Base-by-base conservation (phyloP, 1,284 basidiomycete genomes). In the Athelia sp. region DNA sequence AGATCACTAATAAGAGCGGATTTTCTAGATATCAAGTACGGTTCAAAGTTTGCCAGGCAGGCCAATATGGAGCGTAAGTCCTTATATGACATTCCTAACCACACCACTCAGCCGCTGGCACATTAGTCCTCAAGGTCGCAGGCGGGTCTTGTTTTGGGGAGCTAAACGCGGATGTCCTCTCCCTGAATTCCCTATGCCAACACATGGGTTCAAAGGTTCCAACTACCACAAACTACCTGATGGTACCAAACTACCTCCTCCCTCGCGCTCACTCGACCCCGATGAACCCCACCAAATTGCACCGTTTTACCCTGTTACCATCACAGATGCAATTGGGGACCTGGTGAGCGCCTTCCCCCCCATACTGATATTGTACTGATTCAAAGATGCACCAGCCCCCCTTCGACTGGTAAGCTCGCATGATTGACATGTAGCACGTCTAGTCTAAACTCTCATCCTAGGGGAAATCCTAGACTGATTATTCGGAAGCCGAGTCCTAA, bases 371-470 rank as follows among this genome's bases (percentile, higher is more conserved):
- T n/a, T 54, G 22, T 17, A 24, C 29, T 46, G 17, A 18, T 43
- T 17, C 35, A n/a, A 24, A 10, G 19, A 49, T 40, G 22, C 17
- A 48, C 3, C 50, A 86, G 82, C 78, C 78, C 31, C 65, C 61
- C 1, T 87, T 82, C 63, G 81, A 87, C 45, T 87, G 83, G 84
- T 82, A 51, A 49, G n/a, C n/a, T n/a, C n/a, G n/a, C n/a, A n/a
- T n/a, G n/a, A n/a, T n/a, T n/a, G n/a, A n/a, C n/a, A n/a, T n/a
- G n/a, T n/a, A n/a, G n/a, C n/a, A n/a, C n/a, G n/a, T n/a, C n/a
- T n/a, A n/a, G n/a, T n/a, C n/a, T n/a, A n/a, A n/a, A 13, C 19
- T 17, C 36, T 36, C 31, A 21, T 43, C 21, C 26, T 45, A 84
- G 81, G 81, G 61, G 64, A 15, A 77, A 79, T 54, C 81, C 83